Conservation (phyloP, 1,284 basidiomycete genomes). For the Fomitopsis pinicola region DNA sequence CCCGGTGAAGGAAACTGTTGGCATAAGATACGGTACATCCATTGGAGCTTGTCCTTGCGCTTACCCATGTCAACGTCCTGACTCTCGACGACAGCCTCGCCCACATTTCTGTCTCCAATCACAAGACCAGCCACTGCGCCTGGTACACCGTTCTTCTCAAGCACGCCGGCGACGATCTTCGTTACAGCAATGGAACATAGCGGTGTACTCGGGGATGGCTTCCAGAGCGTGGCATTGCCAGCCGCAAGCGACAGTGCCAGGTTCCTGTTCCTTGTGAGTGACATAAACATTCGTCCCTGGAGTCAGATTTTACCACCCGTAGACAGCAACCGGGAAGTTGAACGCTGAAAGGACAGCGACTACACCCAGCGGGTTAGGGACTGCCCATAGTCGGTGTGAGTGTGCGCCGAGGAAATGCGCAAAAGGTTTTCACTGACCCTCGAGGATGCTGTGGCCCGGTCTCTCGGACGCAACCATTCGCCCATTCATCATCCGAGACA, state of each 20-base stretch:
- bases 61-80: slow-evolving; percentile 71
- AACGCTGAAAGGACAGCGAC: slow-evolving; percentile 91
- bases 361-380: slow-evolving; percentile 90
- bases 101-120: slow-evolving; percentile 79
- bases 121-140: slow-evolving; percentile 82
- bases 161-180: slow-evolving; percentile 75
- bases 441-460: slow-evolving; percentile 86
- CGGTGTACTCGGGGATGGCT: slow-evolving; percentile 88
- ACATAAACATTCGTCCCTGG: background rate
- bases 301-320: slow-evolving; percentile 59
- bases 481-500: slow-evolving; percentile 91
- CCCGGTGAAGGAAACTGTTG: slow-evolving; percentile 86
- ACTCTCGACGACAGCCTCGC: slow-evolving; percentile 75
- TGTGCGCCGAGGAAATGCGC: background rate
- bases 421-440: slow-evolving; percentile 44
- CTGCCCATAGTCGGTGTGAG: slow-evolving; percentile 33
- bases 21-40: background rate
- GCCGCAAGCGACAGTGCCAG: slow-evolving; percentile 84
- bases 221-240: slow-evolving; percentile 94
- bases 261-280: slow-evolving; percentile 56
- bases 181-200: slow-evolving; percentile 86
- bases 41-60: slow-evolving; percentile 10
- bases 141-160: slow-evolving; percentile 80
- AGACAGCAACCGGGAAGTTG: slow-evolving; percentile 92
- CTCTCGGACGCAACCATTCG: slow-evolving; percentile 82